phyloP scores from a whole-genome alignment of 345 rosid species.

The Jatropha curcas region DNA sequence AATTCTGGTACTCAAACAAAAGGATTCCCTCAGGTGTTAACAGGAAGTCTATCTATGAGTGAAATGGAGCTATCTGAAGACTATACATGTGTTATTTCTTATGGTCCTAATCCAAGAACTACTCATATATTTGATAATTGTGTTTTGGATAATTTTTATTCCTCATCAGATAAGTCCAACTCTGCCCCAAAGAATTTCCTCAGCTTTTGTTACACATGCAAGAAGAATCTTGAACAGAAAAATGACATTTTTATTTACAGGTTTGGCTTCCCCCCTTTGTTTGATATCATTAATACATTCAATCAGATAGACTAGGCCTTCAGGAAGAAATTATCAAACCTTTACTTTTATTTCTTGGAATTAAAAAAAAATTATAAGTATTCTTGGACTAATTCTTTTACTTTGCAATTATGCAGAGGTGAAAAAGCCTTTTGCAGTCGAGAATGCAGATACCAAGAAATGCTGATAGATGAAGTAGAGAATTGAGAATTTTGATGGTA shows the following conservation, averaged over 20 bases:
- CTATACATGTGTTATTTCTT: constrained; percentile 73
- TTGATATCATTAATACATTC: background rate
- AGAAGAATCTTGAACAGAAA: constrained; percentile 62
- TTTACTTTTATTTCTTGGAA: background rate
- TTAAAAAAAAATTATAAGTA: too few species aligned
- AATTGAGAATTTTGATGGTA: background rate
- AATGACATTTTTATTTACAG: constrained; percentile 77
- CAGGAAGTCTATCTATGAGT: constrained; percentile 35
- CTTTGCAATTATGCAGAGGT: constrained; percentile 52
- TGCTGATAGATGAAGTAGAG: constrained; percentile 52
- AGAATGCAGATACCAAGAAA: constrained; percentile 76
- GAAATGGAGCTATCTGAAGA: constrained; percentile 85
- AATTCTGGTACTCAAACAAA: constrained; percentile 32
- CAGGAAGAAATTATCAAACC: background rate
- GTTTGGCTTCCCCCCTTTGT: constrained; percentile 29
- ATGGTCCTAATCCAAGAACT: constrained; percentile 74
- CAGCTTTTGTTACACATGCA: constrained; percentile 67
- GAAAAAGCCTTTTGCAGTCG: constrained; percentile 81
- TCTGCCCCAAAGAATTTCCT: constrained; percentile 40
- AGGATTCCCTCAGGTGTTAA: constrained; percentile 27
- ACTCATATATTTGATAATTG: constrained; percentile 82
- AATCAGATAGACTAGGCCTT: background rate
- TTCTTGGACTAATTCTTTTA: background rate
- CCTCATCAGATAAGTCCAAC: constrained; percentile 20
- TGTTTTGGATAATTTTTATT: constrained; percentile 47